These are phyloP conservation scores for Suillus cothurnatus DNA, from an alignment of 768 basidiomycete genomes.

Conservation along the genomic window DNA sequence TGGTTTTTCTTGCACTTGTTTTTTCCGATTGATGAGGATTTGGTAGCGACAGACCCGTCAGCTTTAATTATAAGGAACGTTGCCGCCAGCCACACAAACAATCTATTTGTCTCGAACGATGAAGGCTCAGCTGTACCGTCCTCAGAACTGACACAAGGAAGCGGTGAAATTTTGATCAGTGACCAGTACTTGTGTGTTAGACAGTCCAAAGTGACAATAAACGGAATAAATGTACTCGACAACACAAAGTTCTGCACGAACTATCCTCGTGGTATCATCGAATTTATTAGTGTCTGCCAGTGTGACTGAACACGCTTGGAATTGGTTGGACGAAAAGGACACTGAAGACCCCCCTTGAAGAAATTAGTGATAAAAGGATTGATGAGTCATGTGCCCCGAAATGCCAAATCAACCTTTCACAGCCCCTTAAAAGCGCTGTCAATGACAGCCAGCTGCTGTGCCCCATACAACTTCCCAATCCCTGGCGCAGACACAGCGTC, in stretches of 20 bases:
- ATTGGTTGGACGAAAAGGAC: background rate
- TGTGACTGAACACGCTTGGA: background rate
- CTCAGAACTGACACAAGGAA: background rate
- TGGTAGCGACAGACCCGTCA: background rate
- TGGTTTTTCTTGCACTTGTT: background rate
- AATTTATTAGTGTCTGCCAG: background rate
- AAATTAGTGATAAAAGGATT: background rate
- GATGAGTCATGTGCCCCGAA: background rate
- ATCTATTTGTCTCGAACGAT: background rate
- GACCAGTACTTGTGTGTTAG: background rate
- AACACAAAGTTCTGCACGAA: background rate
- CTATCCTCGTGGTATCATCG: background rate
- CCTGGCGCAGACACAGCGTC: slow-evolving; percentile 80
- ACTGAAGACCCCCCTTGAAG: background rate
- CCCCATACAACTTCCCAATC: slow-evolving; percentile 65
- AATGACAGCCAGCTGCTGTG: slow-evolving; percentile 64
- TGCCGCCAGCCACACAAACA: background rate
- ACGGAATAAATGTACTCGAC: background rate
- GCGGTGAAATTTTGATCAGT: background rate
- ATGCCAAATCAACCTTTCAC: slow-evolving; percentile 15
- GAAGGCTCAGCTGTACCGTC: background rate
- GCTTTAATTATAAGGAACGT: background rate
- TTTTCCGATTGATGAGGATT: background rate
- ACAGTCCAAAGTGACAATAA: background rate
- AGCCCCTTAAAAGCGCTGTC: slow-evolving; percentile 57